Percentiles rank a stretch among this genome's conserved stretches.
Evolutionary conservation across 2,329 filamentous ascomycete species (phyloP).

Genomic region (Hortaea werneckii): DNA sequence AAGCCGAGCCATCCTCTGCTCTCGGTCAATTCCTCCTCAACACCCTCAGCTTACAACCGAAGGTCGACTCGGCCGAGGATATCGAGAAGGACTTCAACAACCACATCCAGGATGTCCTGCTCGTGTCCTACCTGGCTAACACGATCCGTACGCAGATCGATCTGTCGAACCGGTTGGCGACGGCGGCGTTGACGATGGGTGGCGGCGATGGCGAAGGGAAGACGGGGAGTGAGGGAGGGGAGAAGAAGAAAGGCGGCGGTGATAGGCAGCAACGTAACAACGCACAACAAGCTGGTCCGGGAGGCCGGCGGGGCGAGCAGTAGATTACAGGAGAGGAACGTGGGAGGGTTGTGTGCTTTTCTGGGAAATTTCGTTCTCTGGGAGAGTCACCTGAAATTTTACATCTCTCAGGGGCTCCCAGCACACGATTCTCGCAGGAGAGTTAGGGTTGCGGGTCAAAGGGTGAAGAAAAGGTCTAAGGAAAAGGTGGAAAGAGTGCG

Average conservation of each 20-base stretch:
- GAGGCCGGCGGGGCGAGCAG: constrained; percentile 23
- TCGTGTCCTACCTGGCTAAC: constrained; percentile 96
- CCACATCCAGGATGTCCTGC: constrained; percentile 97
- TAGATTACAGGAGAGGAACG: constrained; percentile 6
- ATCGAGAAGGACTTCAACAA: constrained; percentile 99
- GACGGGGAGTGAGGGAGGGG: constrained; percentile 5
- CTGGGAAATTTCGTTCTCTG: neutral
- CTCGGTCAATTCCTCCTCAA: constrained; percentile 94
- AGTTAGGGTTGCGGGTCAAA: too few relatives aligned
- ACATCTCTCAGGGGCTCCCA: neutral
- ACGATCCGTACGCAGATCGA: constrained; percentile 93
- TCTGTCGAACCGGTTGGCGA: constrained; percentile 86
- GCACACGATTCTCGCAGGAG: too few relatives aligned
- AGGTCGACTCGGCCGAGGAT: constrained; percentile 70
- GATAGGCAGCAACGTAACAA: constrained; percentile 5
- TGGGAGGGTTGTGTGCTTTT: neutral
- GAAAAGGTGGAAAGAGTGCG: too few relatives aligned
- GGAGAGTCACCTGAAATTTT: neutral
- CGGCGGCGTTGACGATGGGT: constrained; percentile 41
- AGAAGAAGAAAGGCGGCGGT: constrained; percentile 6
- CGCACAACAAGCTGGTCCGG: constrained; percentile 18
- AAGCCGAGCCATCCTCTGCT: constrained; percentile 77
- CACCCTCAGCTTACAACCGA: constrained; percentile 82
- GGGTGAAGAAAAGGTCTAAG: too few relatives aligned
- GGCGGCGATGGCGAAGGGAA: constrained; percentile 8